Base-by-base conservation (phyloP, 352 stramenopile species). In the Phytophthora palmivora region DNA sequence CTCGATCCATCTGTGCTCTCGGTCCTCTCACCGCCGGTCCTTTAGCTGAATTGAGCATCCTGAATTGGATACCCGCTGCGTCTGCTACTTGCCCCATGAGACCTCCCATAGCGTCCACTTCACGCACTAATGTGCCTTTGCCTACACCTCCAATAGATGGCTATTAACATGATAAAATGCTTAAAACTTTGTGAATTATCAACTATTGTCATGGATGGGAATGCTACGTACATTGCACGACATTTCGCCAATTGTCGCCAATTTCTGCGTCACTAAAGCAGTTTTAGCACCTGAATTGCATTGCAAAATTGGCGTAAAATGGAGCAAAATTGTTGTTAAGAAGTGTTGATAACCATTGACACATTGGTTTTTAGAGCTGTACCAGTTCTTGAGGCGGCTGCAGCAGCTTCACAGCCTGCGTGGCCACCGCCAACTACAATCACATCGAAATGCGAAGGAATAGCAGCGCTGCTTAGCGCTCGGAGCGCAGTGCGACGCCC, bases 101-200 rank as follows among this genome's bases (percentile, higher is more conserved):
- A n/a, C 97, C 97, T 49, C 97, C 96, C 15, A 99, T 72, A 14
- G 97, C 97, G 76, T 99, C 97, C 47, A 99, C 96, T 70, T 99
- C 97, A 18, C 96, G 84, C 22, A 99, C 97, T 21, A 99, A 79
- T 65, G 98, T 98, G 24, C 97, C 97, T 81, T 99, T 99, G 26
- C 97, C 97, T 10, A 99, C 98, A 7, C 98, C 98, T 32, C 97
- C 97, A 52, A 99, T 99, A 26, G 87, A 98, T 21, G 97, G 97
- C 87, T 96, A 44, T 39, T 11, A 47, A 15, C 22, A 47, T 9
- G 58, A 39, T 52, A 59, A 37, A 11, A 41, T 34, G 51, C 11
- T 58, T 21, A n/a, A n/a, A 58, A 24, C n/a, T n/a, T n/a, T n/a
- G n/a, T n/a, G n/a, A n/a, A n/a, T n/a, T n/a, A n/a, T n/a, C n/a